Base-by-base conservation (phyloP, 2,329 filamentous ascomycete genomes). In the Beauveria pseudobassiana region DNA sequence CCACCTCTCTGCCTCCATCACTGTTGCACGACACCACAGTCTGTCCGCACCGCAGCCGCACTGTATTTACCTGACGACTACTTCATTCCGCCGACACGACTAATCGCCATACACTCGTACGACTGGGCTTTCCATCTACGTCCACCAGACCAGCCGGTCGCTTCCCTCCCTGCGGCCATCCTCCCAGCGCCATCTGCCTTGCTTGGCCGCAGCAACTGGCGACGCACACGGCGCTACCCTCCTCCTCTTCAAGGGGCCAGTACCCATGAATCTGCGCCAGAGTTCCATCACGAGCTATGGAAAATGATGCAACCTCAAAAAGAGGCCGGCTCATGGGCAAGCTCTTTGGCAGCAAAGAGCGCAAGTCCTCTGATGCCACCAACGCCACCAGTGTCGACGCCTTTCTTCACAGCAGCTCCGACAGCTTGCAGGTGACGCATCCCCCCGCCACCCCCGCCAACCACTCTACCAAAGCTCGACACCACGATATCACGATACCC, bases 311-410 rank as follows among this genome's bases (percentile, higher is more conserved):
- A 62, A 70, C 73, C 56, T 69, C 69, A 42, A 79, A 75, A 71
- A 76, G 79, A 67, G 79, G 79, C 68, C 83, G 85, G 64, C 73
- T 87, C 52, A 87, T 87, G 80, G 84, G 84, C 66, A 86, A 85
- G 76, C 76, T 87, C 62, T 86, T 86, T 68, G 78, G 78, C 62
- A 72, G 72, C 64, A 80, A 76, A 68, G 78, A 78, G 59, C 72
- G 75, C 65, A 79, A 77, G 63, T 65, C 67, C 40, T 67, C 69
- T 20, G 69, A 72, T 20, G 71, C 70, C 62, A 72, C 73, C 56
- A 74, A 73, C 14, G 74, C 73, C 48, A 75, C 74, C 67, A 79
- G 83, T 55, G 76, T 88, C 64, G 80, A 86, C 68, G 80, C 81
- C 65, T 87, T 87, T 71, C 76, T 88, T 57, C 79, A 78, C 68